Percentiles rank a stretch among this genome's conserved stretches.
These are phyloP conservation scores for Xylaria intraflava DNA, from an alignment of 495 filamentous ascomycete genomes.

Conservation along the genomic window DNA sequence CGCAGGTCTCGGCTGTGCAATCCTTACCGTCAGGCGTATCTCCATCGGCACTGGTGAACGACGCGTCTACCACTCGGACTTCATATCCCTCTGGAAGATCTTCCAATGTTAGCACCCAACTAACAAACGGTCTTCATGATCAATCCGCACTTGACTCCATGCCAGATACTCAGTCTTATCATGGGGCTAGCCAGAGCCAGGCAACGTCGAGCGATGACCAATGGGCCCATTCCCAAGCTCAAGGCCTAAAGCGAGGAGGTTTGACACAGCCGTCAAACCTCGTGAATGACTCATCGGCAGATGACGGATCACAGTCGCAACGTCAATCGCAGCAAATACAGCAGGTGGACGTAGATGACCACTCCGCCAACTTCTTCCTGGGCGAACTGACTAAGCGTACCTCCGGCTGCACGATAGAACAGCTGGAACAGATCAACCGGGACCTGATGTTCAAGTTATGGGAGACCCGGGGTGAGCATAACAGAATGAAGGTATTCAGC, in stretches of 20 bases:
- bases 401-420: conserved; percentile 80
- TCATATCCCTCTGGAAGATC: conserved; percentile 57
- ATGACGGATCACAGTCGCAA: conserved; percentile 22
- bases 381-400: conserved; percentile 54
- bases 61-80: conserved; percentile 82
- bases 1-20: conserved; percentile 68
- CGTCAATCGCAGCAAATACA: conserved; percentile 39
- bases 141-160: conserved; percentile 28
- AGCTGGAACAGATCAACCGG: conserved; percentile 90
- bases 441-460: conserved; percentile 85
- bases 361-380: conserved; percentile 49
- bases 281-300: conserved; percentile 27
- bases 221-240: conserved; percentile 49
- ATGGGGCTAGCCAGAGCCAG: conserved; percentile 31
- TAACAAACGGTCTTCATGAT: conserved; percentile 48
- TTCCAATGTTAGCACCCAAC: conserved; percentile 55
- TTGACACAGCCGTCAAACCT: conserved; percentile 30
- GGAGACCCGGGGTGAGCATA: conserved; percentile 68
- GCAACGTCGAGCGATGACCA: conserved; percentile 32
- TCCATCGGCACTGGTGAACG: conserved; percentile 68
- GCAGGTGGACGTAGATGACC: conserved; percentile 54
- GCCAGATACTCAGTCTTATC: conserved; percentile 51
- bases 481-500: conserved; percentile 63
- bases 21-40: conserved; percentile 71
- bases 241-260: conserved; percentile 37